Evolutionary conservation across 2,329 filamentous ascomycete genomes (phyloP).

Genomic region (Venturia oleaginea): DNA sequence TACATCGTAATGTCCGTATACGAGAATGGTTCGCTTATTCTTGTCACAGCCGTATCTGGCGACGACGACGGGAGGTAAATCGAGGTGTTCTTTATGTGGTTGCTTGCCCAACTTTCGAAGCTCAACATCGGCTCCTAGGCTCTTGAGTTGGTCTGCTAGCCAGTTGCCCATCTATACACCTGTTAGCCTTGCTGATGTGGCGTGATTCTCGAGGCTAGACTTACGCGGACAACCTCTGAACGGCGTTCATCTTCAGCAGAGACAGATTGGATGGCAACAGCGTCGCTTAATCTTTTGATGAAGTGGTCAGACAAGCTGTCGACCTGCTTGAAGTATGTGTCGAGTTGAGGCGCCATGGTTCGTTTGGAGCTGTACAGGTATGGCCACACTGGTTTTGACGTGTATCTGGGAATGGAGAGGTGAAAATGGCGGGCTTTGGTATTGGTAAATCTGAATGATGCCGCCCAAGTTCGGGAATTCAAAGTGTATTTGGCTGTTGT

Average conservation of each 20-base stretch:
- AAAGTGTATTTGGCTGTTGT: neutral
- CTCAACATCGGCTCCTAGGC: conserved; percentile 79
- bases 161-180: conserved; percentile 71
- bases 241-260: conserved; percentile 85
- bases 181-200: conserved; percentile 10
- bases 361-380: conserved; percentile 37
- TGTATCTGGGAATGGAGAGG: neutral
- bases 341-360: conserved; percentile 89
- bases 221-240: conserved; percentile 75
- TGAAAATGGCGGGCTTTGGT: neutral
- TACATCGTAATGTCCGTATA: conserved; percentile 98
- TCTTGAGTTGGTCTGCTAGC: conserved; percentile 72
- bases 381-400: conserved; percentile 28
- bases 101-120: conserved; percentile 83
- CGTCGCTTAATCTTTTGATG: conserved; percentile 81
- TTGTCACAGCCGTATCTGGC: conserved; percentile 87
- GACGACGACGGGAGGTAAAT: conserved; percentile 86
- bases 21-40: conserved; percentile 87
- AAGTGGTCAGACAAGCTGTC: conserved; percentile 70
- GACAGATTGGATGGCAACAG: conserved; percentile 92
- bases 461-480: neutral
- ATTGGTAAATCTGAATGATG: neutral
- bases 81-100: conserved; percentile 79
- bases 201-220: conserved; percentile 16
- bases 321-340: conserved; percentile 88